Evolutionary conservation across 148 eudicot species (phyloP).

Genomic region (Rhododendron henanense): DNA sequence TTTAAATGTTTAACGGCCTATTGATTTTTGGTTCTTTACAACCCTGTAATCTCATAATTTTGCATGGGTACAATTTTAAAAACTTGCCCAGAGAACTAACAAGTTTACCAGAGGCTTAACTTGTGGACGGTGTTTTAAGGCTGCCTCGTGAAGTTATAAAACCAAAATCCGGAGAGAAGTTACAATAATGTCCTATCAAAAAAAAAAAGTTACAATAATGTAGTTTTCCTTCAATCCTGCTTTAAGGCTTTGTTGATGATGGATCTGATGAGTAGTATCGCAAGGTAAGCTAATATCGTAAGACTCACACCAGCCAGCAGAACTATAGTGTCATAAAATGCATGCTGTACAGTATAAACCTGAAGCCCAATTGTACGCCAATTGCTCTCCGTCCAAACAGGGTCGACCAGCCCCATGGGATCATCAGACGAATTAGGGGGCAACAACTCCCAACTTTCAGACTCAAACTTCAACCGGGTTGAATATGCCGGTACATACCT

Average conservation of each 20-base stretch:
- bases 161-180: background rate
- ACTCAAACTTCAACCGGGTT: conserved; percentile 70
- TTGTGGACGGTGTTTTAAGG: background rate
- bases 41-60: background rate
- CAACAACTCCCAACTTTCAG: conserved; percentile 66
- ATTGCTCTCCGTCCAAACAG: conserved; percentile 96
- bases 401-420: conserved; percentile 58
- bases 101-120: background rate
- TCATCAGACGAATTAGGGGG: conserved; percentile 72
- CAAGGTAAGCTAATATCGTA: conserved; percentile 56
- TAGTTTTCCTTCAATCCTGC: conserved; percentile 50
- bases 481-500: conserved; percentile 94
- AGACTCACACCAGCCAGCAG: conserved; percentile 56
- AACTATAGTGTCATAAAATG: conserved; percentile 52
- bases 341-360: conserved; percentile 51
- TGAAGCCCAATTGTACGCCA: conserved; percentile 65
- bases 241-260: conserved; percentile 64
- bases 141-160: background rate
- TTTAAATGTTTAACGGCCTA: background rate
- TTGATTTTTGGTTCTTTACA: conserved; percentile 5
- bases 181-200: background rate
- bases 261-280: conserved; percentile 42
- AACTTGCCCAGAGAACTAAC: background rate
- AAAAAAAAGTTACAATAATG: background rate
- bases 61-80: background rate